Base-by-base conservation (phyloP, 305 asterid species). In the Fraxinus ornus region DNA sequence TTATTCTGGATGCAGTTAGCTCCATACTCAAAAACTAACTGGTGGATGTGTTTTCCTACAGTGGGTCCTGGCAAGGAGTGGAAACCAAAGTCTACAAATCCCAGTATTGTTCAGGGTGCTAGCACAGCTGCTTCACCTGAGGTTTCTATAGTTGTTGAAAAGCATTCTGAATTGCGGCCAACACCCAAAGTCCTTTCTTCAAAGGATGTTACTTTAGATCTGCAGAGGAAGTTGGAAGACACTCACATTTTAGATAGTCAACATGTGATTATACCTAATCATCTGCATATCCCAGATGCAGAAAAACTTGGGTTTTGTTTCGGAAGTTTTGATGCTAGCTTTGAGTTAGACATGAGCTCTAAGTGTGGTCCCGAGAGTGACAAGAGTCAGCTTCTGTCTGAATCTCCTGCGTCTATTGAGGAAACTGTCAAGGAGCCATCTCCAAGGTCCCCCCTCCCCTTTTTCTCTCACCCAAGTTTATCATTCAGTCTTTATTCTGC, bases 251-350 rank as follows among this genome's bases (percentile, higher is more conserved):
- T 97, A 80, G 94, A 86, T 74, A 88, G 87, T 55, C 90, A 91
- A 78, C 93, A 91, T 86, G 99, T 95, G 81, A 90, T 93, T 84
- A 91, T 95, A 26, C 99, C 98, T 26, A 87, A 86, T 84, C 97
- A 94, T 81, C 92, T 94, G 39, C 98, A 95, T 85, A 95, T 92
- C 57, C 97, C 97, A 72, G 94, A 91, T 81, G 89, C 90, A 84
- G 94, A 92, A 80, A 94, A 94, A 80, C 98, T 95, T 81, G 97
- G 97, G 83, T 95, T 95, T 82, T 86, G 95, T 87, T 95, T 95
- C 88, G 98, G 98, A 89, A 95, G 98, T 87, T 95, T 95, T 83
- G 98, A 91, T 85, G 87, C 93, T 82, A 86, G 89, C 86, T 88
- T 90, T 85, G 94, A 86, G 22, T 84, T 91, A 84, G 90, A 88